Evolutionary conservation across 139 green algal genomes (phyloP).

Genomic region (Coccomyxa sp.): DNA sequence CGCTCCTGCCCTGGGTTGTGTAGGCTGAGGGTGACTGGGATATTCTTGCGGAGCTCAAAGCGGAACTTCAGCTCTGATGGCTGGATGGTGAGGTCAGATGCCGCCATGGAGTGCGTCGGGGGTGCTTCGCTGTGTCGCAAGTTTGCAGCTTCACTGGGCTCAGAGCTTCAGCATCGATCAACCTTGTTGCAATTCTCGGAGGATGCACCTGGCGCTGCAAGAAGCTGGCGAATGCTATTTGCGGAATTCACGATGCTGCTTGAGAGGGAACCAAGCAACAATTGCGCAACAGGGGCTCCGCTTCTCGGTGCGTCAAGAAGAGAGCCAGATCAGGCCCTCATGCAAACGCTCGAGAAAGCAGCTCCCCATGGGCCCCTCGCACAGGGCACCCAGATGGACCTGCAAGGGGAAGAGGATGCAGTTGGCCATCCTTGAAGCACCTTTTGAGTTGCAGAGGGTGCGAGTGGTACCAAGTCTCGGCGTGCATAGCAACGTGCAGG

Average conservation of each 20-base stretch:
- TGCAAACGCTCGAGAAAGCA: too few species aligned
- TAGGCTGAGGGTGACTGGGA: slow-evolving; percentile 60
- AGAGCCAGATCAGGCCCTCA: too few species aligned
- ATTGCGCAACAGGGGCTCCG: too few species aligned
- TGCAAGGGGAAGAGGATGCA: too few species aligned
- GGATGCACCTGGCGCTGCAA: background rate
- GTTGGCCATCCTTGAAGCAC: too few species aligned
- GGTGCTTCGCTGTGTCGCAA: background rate
- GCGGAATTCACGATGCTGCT: background rate
- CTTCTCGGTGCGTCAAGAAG: too few species aligned
- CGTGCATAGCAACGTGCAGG: too few species aligned
- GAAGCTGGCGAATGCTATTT: background rate
- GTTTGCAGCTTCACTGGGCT: background rate
- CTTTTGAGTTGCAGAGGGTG: too few species aligned
- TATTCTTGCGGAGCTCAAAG: slow-evolving; percentile 75
- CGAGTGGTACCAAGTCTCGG: too few species aligned
- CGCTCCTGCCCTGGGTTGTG: slow-evolving; percentile 46
- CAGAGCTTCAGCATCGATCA: background rate
- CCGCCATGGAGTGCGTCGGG: background rate
- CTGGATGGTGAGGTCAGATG: slow-evolving; percentile 24
- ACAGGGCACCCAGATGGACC: too few species aligned
- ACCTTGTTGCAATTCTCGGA: background rate
- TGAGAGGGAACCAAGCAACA: background rate
- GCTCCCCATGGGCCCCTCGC: too few species aligned
- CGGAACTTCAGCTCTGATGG: slow-evolving; percentile 54